Evolutionary conservation across 257 asterid genomes (phyloP).

Genomic region (Haberlea rhodopensis): DNA sequence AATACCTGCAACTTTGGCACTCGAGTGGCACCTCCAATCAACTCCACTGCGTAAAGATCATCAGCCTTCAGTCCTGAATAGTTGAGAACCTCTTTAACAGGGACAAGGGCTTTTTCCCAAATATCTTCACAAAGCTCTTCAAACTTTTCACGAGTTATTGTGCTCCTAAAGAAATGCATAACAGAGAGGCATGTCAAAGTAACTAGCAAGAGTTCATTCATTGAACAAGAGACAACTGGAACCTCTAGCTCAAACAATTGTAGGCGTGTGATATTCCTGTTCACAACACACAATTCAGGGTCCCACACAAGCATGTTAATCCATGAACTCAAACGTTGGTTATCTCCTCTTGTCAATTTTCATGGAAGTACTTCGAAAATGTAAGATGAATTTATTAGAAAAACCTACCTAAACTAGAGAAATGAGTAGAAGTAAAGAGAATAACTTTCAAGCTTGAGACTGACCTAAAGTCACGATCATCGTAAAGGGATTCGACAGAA

Average conservation of each 20-base stretch:
- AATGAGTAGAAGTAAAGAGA: slow-evolving; percentile 7
- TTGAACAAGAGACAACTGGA: slow-evolving; percentile 4
- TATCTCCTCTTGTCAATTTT: neutral
- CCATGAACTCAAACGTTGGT: neutral
- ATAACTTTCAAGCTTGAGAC: slow-evolving; percentile 22
- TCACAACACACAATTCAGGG: neutral
- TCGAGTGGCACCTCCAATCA: slow-evolving; percentile 99
- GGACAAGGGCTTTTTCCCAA: slow-evolving; percentile 85
- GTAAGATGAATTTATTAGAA: neutral
- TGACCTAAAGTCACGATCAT: slow-evolving; percentile 92
- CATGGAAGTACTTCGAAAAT: neutral
- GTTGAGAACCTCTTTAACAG: slow-evolving; percentile 74
- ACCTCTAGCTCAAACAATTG: slow-evolving; percentile 9
- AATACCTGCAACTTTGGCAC: slow-evolving; percentile 96
- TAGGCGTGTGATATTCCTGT: neutral
- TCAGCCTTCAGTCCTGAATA: slow-evolving; percentile 69
- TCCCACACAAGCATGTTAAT: neutral
- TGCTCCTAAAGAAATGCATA: slow-evolving; percentile 59
- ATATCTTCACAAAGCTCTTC: slow-evolving; percentile 92
- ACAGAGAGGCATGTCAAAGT: slow-evolving; percentile 8
- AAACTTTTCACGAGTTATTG: slow-evolving; percentile 89
- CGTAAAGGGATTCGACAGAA: slow-evolving; percentile 88
- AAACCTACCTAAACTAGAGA: neutral
- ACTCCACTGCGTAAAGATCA: slow-evolving; percentile 87
- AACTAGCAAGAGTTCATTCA: slow-evolving; percentile 9